These are phyloP conservation scores for Lenwebbia sp. DNA, from an alignment of 345 rosid species.

Conservation along the genomic window DNA sequence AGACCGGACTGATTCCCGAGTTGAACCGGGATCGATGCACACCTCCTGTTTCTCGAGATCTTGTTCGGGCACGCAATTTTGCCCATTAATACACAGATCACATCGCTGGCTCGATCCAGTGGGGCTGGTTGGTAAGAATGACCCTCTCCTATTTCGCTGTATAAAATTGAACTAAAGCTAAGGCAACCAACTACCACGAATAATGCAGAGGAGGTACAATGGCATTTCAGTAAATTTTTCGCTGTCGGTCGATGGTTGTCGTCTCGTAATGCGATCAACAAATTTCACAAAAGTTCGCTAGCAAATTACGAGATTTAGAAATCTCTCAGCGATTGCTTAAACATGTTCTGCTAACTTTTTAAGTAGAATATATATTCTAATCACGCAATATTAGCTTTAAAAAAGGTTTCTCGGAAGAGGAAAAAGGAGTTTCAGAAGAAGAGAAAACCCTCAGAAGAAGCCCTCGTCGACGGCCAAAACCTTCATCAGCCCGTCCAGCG, in stretches of 20 bases:
- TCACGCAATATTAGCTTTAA: background rate
- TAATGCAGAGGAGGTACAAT: background rate
- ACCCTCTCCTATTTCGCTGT: background rate
- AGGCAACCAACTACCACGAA: background rate
- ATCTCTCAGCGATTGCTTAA: too few relatives aligned
- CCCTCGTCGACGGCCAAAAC: conserved; percentile 29
- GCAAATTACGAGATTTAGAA: too few relatives aligned
- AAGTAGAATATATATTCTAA: too few relatives aligned
- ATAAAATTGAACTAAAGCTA: background rate
- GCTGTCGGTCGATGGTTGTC: too few relatives aligned
- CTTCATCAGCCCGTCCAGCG: conserved; percentile 43
- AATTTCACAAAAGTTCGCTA: background rate
- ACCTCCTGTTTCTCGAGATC: background rate
- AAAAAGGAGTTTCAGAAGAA: background rate
- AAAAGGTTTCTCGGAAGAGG: background rate
- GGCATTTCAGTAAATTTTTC: background rate
- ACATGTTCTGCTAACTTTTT: background rate
- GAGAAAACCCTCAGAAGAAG: background rate
- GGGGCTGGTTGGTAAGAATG: background rate
- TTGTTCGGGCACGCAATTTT: background rate
- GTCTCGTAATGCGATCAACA: background rate
- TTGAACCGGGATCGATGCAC: too few relatives aligned
- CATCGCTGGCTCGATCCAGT: background rate
- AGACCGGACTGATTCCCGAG: too few relatives aligned
- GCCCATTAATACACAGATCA: background rate